phyloP scores from a whole-genome alignment of 768 basidiomycete genomes.

The Astraeus odoratus region DNA sequence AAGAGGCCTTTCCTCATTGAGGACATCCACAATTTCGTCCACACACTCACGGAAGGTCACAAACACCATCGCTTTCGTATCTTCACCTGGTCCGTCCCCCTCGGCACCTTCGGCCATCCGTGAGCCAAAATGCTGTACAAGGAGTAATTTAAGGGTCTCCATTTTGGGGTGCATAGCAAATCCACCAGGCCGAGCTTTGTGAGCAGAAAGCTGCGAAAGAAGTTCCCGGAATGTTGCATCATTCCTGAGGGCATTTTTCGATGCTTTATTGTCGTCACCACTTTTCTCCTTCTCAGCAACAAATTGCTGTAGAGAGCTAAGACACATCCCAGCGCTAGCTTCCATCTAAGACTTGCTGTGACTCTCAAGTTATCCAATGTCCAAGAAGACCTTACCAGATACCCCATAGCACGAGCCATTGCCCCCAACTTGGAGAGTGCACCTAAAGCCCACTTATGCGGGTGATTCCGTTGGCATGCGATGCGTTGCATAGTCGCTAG shows the following conservation, averaged over 20 bases:
- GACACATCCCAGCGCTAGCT: conserved; percentile 74
- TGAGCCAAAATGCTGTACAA: conserved; percentile 68
- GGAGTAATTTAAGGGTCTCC: conserved; percentile 67
- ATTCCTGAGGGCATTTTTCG: conserved; percentile 36
- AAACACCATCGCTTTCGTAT: conserved; percentile 89
- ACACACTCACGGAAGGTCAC: conserved; percentile 86
- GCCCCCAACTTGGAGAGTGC: conserved; percentile 45
- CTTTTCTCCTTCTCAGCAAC: conserved; percentile 33
- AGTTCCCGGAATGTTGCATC: conserved; percentile 59
- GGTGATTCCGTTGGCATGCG: conserved; percentile 26
- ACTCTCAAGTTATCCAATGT: neutral
- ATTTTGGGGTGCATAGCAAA: conserved; percentile 85
- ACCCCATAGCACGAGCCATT: conserved; percentile 80
- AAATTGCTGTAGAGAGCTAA: conserved; percentile 51
- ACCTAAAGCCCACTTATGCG: conserved; percentile 41
- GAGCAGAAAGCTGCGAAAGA: conserved; percentile 59
- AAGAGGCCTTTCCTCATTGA: conserved; percentile 71
- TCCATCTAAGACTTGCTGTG: conserved; percentile 50
- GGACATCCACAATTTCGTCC: conserved; percentile 78
- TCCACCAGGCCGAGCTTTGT: conserved; percentile 37
- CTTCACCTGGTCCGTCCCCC: conserved; percentile 22
- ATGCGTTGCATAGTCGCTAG: conserved; percentile 37
- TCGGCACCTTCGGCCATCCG: conserved; percentile 38
- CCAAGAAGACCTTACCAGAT: conserved; percentile 56
- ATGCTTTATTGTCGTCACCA: conserved; percentile 24